phyloP scores from a whole-genome alignment of 805 yeast genomes.

The Candida dajiaensis region DNA sequence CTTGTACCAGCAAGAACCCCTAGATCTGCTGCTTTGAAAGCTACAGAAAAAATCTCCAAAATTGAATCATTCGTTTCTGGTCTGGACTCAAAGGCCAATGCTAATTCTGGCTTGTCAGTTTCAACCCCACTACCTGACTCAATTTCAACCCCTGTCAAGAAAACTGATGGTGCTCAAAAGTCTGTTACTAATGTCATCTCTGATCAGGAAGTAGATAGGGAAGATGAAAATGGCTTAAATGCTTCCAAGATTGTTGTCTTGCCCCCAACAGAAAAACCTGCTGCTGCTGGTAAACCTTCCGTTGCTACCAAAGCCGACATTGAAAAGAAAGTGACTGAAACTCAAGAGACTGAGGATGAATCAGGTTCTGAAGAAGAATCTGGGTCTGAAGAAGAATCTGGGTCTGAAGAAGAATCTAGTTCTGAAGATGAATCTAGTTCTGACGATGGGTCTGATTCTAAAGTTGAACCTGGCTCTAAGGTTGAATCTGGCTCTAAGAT shows the following conservation, averaged over 20 bases:
- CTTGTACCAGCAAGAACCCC: conserved; percentile 1
- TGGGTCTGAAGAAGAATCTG: background rate
- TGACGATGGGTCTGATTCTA: background rate
- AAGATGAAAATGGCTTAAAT: background rate
- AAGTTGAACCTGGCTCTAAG: background rate
- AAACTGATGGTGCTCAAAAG: background rate
- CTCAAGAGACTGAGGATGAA: background rate
- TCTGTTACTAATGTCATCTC: background rate
- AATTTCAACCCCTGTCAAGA: background rate
- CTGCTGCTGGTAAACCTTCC: background rate
- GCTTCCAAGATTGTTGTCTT: background rate
- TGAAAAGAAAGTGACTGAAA: background rate
- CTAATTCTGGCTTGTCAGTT: background rate
- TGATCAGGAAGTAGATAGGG: background rate
- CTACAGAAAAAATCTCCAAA: background rate
- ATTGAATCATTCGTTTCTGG: background rate
- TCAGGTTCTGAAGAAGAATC: background rate
- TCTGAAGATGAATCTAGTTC: background rate
- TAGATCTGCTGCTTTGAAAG: conserved; percentile 10
- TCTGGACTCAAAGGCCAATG: background rate
- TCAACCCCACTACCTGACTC: background rate
- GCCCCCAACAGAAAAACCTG: background rate
- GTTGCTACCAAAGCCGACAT: background rate
- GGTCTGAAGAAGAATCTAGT: background rate
- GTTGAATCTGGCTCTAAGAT: background rate